A percentile compares a stretch with the other conserved stretches of the same genome.
Conservation (phyloP, 2,329 filamentous ascomycete species). For the Penicillium glabrum region DNA sequence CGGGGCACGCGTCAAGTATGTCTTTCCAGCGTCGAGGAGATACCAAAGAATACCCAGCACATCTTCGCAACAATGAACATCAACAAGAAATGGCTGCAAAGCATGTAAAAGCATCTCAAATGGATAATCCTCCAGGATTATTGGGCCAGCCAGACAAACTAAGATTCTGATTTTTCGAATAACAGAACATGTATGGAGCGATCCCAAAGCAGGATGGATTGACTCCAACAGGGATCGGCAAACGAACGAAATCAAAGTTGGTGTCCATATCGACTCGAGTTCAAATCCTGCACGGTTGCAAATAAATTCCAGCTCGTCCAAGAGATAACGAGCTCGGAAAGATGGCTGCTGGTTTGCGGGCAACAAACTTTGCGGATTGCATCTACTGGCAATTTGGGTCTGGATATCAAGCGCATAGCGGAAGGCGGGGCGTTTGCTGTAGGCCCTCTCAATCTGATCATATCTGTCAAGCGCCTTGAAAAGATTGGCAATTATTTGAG, state of each 20-base stretch:
- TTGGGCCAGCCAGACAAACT: slow-evolving; percentile 71
- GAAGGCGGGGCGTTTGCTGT: slow-evolving; percentile 60
- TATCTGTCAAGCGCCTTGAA: slow-evolving; percentile 78
- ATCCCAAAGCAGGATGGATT: slow-evolving; percentile 79
- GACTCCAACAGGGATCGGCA: slow-evolving; percentile 76
- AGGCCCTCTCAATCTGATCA: slow-evolving; percentile 67
- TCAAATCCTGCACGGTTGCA: slow-evolving; percentile 70
- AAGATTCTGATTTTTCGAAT: slow-evolving; percentile 82
- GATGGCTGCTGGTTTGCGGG: slow-evolving; percentile 82
- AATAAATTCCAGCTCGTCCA: slow-evolving; percentile 74
- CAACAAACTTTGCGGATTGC: slow-evolving; percentile 64
- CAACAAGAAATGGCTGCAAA: slow-evolving; percentile 73
- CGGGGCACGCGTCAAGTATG: slow-evolving; percentile 64
- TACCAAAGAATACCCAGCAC: slow-evolving; percentile 84
- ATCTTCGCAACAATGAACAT: slow-evolving; percentile 87
- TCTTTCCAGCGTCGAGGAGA: slow-evolving; percentile 67
- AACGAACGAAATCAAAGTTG: slow-evolving; percentile 70
- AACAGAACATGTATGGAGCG: slow-evolving; percentile 81
- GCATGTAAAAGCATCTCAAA: slow-evolving; percentile 87
- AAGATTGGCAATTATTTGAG: slow-evolving; percentile 72
- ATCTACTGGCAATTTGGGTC: slow-evolving; percentile 66
- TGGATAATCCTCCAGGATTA: slow-evolving; percentile 76
- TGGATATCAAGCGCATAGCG: slow-evolving; percentile 64
- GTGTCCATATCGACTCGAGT: slow-evolving; percentile 68
- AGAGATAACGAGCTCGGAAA: slow-evolving; percentile 76